A percentile compares a stretch with the other conserved stretches of the same genome.
Evolutionary conservation across 192 early-diverging fungal species (phyloP).

Genomic region (Podila epigama): DNA sequence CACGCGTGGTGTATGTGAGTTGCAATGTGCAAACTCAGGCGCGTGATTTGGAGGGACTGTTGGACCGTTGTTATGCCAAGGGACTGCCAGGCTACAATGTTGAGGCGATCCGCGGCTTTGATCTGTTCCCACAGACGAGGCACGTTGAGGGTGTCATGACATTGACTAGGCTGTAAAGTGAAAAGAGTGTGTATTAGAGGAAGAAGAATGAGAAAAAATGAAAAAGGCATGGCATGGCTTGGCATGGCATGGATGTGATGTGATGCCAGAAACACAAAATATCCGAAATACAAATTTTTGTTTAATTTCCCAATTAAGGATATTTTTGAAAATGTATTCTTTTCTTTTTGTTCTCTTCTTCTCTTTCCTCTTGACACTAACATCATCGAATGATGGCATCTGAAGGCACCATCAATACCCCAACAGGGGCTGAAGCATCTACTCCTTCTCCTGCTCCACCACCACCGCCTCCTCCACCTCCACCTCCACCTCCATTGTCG

Average conservation of each 20-base stretch:
- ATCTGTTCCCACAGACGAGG: slow-evolving; percentile 77
- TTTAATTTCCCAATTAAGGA: too few species aligned
- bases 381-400: slow-evolving; percentile 33
- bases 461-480: not conserved
- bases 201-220: slow-evolving; percentile 5
- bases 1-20: slow-evolving; percentile 74
- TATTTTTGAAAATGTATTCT: too few species aligned
- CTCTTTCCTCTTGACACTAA: not conserved
- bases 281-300: not conserved
- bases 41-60: slow-evolving; percentile 62
- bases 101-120: slow-evolving; percentile 68
- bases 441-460: not conserved
- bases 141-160: slow-evolving; percentile 74
- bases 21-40: slow-evolving; percentile 73
- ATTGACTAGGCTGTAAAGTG: slow-evolving; percentile 59
- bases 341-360: not conserved
- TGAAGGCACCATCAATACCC: slow-evolving; percentile 2
- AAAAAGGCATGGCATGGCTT: too few species aligned
- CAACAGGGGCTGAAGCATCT: not conserved
- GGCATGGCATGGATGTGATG: too few species aligned
- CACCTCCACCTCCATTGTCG: slow-evolving; percentile 13
- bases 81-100: slow-evolving; percentile 64
- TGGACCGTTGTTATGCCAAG: slow-evolving; percentile 46
- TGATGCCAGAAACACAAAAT: too few species aligned
- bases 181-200: not conserved